phyloP scores from a whole-genome alignment of 768 basidiomycete genomes.

The Psilocybe cubensis region DNA sequence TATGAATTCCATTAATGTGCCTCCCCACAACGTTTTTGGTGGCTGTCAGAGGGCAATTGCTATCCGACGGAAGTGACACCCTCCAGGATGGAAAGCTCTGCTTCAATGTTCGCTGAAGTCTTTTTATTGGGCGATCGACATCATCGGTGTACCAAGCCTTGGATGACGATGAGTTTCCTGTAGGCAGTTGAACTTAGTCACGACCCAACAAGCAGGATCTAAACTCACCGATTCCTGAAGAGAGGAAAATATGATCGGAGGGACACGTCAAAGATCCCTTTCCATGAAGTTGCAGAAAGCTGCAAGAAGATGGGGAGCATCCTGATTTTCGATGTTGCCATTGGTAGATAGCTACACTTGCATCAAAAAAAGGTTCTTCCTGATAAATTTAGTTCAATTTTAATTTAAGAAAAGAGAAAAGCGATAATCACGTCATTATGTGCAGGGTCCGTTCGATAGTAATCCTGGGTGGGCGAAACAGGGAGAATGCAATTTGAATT shows the following conservation, averaged over 20 bases:
- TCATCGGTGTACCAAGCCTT: conserved; percentile 41
- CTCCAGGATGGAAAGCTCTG: conserved; percentile 38
- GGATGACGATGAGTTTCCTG: conserved; percentile 24
- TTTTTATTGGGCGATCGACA: conserved; percentile 37
- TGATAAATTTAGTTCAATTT: conserved; percentile 14
- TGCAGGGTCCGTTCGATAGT: conserved; percentile 49
- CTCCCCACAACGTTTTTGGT: conserved; percentile 51
- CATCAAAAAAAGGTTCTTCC: conserved; percentile 49
- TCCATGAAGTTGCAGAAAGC: conserved; percentile 52
- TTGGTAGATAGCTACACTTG: conserved; percentile 35
- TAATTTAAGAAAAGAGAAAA: neutral
- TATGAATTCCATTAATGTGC: conserved; percentile 40
- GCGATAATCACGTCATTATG: conserved; percentile 42
- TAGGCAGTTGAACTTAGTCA: neutral
- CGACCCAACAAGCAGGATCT: neutral
- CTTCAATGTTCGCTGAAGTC: conserved; percentile 33
- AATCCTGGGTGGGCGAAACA: conserved; percentile 21
- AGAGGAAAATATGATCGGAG: conserved; percentile 45
- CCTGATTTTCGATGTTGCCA: conserved; percentile 42
- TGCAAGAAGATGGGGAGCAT: conserved; percentile 42
- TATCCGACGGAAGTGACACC: conserved; percentile 44
- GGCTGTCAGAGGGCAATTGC: conserved; percentile 42
- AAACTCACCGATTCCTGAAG: conserved; percentile 45
- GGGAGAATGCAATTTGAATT: conserved; percentile 36
- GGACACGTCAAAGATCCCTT: conserved; percentile 42